phyloP scores from a whole-genome alignment of 371 early-diverging fungal genomes.

The Mortierella sp. region DNA sequence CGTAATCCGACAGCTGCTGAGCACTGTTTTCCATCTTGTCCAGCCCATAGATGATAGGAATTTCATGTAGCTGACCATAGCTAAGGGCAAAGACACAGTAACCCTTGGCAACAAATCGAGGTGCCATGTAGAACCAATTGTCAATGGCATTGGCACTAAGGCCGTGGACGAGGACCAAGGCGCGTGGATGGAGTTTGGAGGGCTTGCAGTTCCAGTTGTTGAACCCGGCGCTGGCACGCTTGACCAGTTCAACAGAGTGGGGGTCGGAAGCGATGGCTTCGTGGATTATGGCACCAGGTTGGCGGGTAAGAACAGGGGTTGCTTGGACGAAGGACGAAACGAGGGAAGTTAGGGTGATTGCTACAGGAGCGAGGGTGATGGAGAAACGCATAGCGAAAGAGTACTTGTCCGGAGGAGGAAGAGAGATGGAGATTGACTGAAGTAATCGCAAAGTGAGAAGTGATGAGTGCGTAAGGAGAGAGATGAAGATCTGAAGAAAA shows the following conservation, averaged over 20 bases:
- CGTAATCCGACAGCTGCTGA: conserved; percentile 23
- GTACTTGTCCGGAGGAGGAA: not conserved
- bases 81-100: conserved; percentile 22
- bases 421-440: not conserved
- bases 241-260: not conserved
- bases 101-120: conserved; percentile 10
- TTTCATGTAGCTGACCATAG: conserved; percentile 2
- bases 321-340: not conserved
- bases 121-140: conserved; percentile 16
- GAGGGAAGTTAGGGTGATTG: not conserved
- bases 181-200: not conserved
- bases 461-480: not conserved
- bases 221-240: not conserved
- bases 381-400: not conserved
- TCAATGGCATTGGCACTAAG: conserved; percentile 3
- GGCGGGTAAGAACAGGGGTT: not conserved
- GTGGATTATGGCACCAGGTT: not conserved
- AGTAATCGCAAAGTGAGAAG: not conserved
- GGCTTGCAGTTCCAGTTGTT: conserved; percentile 25
- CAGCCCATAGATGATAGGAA: conserved; percentile 22
- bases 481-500: not conserved
- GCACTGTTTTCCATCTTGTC: conserved; percentile 28
- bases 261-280: not conserved
- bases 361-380: not conserved
- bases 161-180: conserved; percentile 17